Percentiles rank a stretch among this genome's conserved stretches.
Evolutionary conservation across 2,329 filamentous ascomycete species (phyloP).

Genomic region (Xylaria sp.): DNA sequence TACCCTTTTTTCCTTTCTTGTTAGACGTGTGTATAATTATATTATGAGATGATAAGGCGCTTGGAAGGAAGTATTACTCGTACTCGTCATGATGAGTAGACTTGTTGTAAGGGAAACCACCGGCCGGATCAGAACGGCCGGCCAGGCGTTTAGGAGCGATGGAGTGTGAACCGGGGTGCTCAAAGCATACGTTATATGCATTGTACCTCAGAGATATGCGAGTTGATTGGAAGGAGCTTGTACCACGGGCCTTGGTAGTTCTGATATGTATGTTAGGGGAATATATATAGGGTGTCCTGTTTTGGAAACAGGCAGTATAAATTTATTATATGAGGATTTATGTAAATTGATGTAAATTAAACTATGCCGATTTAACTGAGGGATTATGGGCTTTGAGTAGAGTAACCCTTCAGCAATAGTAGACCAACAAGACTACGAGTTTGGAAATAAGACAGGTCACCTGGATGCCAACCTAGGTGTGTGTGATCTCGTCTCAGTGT

Average conservation of each 20-base stretch:
- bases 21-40: constrained; percentile 23
- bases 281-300: background rate
- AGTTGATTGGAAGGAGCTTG: background rate
- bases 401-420: no score
- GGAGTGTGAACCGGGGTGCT: background rate
- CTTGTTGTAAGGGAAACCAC: background rate
- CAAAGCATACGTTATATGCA: background rate
- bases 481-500: no score
- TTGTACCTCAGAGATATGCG: background rate
- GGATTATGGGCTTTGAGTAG: background rate
- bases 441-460: no score
- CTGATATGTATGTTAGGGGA: background rate
- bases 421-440: no score
- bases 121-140: background rate
- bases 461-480: no score
- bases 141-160: constrained; percentile 13
- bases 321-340: no score
- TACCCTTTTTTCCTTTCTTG: background rate
- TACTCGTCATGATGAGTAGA: constrained; percentile 1
- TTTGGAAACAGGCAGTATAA: background rate
- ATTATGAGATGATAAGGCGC: constrained; percentile 18
- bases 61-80: background rate
- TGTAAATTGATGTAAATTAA: background rate
- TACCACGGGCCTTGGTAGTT: background rate
- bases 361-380: background rate